Evolutionary conservation across 1,284 basidiomycete genomes (phyloP), one percentile per base, ranked within the genome.

Genomic region (Trametes hirsuta): DNA sequence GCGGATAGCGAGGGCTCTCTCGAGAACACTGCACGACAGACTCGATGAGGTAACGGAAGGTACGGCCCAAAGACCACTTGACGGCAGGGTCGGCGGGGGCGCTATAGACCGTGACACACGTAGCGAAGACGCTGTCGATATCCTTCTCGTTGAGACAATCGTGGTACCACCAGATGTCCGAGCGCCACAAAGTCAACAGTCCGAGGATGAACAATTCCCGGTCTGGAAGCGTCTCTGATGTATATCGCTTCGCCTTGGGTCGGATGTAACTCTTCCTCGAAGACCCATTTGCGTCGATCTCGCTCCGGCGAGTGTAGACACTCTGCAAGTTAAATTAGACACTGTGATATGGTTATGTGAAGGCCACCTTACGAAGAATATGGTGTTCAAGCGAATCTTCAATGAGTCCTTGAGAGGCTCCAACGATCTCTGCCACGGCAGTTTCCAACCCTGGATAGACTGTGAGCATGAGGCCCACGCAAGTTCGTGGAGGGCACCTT

Each of bases 181-280:
- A 72, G n/a, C 88, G 82, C 84, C 86, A 91, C 14, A 93, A 74
- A 0, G 87, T 80, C 8, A 91, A 74, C 18, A 90, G 79, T 1
- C 83, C 83, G 5, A 92, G 77, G 14, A 90, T 75, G 9, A 93
- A 75, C 10, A 90, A 76, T 61, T 91, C 90, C 39, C 81, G 78
- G 63, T 91, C 89, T 0, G 80, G 75, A 4, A 91, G 74, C 3
- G 84, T 82, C 69, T 89, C 85, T 0, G 82, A 76, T 4, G 79
- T 79, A 62, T 77, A 79, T 3, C 84, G 81, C 64, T 84, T 85
- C 11, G 82, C 81, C 68, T 83, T 87, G 2, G 90, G 90, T 15
- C 85, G 79, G 2, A 74, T 64, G 2, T 81, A 77, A n/a, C 81
- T 66, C 51, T 84, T 81, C 70, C 83, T 85, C 55, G 82, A 68